Conservation (phyloP, 495 filamentous ascomycete genomes). For the Penicillium verhagenii region DNA sequence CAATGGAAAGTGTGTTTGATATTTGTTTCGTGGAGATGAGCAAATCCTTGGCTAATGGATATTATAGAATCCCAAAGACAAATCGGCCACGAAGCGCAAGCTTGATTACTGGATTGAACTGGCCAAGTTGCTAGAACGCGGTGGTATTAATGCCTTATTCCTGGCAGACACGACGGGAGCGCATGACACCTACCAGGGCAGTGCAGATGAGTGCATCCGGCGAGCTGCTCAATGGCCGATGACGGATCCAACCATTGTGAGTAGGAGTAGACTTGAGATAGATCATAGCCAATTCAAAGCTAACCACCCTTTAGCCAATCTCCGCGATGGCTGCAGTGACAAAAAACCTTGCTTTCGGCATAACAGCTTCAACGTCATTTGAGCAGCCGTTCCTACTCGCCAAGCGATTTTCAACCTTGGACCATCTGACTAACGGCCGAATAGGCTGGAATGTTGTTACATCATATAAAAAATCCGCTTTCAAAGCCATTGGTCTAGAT, state of each 20-base stretch:
- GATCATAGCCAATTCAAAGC: not conserved
- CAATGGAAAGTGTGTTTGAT: conserved; percentile 54
- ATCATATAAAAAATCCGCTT: conserved; percentile 57
- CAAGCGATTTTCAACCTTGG: conserved; percentile 60
- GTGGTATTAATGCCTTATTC: conserved; percentile 59
- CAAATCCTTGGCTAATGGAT: conserved; percentile 5
- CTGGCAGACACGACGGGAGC: conserved; percentile 62
- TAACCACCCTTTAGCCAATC: conserved; percentile 29
- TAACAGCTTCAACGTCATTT: conserved; percentile 56
- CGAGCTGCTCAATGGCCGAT: conserved; percentile 38
- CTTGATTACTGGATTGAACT: conserved; percentile 61
- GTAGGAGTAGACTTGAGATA: conserved; percentile 11
- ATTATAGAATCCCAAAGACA: conserved; percentile 52
- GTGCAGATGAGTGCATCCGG: conserved; percentile 49
- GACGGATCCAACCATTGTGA: conserved; percentile 54
- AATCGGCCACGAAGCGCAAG: conserved; percentile 53
- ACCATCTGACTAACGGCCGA: conserved; percentile 59
- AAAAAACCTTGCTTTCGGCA: conserved; percentile 46
- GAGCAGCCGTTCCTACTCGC: conserved; percentile 59
- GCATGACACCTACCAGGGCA: conserved; percentile 57
- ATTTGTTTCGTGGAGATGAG: not conserved
- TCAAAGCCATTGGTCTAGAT: conserved; percentile 57
- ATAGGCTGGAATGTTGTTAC: conserved; percentile 69
- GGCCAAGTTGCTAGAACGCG: conserved; percentile 58
- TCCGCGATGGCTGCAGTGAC: conserved; percentile 51